These are phyloP conservation scores for Botryotinia narcissicola DNA, from an alignment of 2,329 filamentous ascomycete species.

Conservation along the genomic window DNA sequence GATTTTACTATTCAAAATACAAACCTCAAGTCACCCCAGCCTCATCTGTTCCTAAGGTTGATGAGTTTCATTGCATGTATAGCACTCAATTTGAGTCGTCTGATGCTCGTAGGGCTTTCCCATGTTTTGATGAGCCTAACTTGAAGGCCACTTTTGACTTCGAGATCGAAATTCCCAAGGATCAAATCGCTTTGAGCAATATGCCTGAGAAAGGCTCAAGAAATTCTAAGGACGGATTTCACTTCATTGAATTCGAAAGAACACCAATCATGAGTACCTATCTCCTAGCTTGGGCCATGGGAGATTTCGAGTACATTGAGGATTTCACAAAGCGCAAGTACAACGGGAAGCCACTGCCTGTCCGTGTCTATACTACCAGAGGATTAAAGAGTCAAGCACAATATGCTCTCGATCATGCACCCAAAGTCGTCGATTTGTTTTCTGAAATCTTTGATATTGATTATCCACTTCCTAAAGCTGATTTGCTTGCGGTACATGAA, in stretches of 20 bases:
- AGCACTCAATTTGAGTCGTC: constrained; percentile 98
- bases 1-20: constrained; percentile 93
- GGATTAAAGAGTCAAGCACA: constrained; percentile 91
- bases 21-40: constrained; percentile 72
- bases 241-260: constrained; percentile 74
- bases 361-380: constrained; percentile 91
- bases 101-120: constrained; percentile 91
- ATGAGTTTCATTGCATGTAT: constrained; percentile 70
- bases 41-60: constrained; percentile 73
- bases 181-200: constrained; percentile 87
- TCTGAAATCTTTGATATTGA: constrained; percentile 92
- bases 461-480: constrained; percentile 89
- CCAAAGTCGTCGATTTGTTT: constrained; percentile 93
- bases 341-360: constrained; percentile 85
- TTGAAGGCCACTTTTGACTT: constrained; percentile 96
- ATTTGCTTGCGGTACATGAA: constrained; percentile 87
- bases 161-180: constrained; percentile 83
- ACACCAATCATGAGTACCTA: constrained; percentile 88
- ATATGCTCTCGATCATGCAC: constrained; percentile 86
- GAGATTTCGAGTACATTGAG: constrained; percentile 96
- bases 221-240: constrained; percentile 60
- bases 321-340: constrained; percentile 86
- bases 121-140: constrained; percentile 97
- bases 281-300: constrained; percentile 88
- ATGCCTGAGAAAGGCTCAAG: constrained; percentile 81